These are phyloP conservation scores for Apiotrichum domesticum DNA, from an alignment of 1,284 basidiomycete species.

Conservation along the genomic window DNA sequence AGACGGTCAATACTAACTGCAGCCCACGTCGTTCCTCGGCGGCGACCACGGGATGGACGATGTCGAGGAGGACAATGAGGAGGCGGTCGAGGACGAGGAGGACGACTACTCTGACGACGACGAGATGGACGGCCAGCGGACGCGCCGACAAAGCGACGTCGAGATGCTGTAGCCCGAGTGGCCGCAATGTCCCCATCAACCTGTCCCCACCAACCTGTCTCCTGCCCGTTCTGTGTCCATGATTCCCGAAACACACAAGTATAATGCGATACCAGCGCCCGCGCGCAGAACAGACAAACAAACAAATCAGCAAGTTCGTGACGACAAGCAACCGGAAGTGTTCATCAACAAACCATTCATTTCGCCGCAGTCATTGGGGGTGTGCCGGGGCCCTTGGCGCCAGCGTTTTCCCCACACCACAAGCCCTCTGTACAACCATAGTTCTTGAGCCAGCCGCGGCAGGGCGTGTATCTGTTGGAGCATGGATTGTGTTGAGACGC, in stretches of 20 bases:
- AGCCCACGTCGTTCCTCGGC: slow-evolving; percentile 48
- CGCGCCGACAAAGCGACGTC: slow-evolving; percentile 43
- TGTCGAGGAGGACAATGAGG: slow-evolving; percentile 34
- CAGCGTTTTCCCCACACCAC: neutral
- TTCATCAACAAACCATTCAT: neutral
- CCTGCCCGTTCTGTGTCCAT: neutral
- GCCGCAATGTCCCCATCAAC: neutral
- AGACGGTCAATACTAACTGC: neutral
- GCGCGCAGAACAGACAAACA: too few species aligned
- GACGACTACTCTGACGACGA: slow-evolving; percentile 44
- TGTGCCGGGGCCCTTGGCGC: too few species aligned
- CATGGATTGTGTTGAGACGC: slow-evolving; percentile 3
- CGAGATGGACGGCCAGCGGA: slow-evolving; percentile 38
- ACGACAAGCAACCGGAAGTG: too few species aligned
- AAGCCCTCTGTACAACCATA: slow-evolving; percentile 4
- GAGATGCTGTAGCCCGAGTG: slow-evolving; percentile 36
- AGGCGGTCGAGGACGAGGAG: slow-evolving; percentile 40
- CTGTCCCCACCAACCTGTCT: too few species aligned
- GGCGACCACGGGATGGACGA: slow-evolving; percentile 41
- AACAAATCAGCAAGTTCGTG: too few species aligned
- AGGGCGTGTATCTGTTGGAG: slow-evolving; percentile 10
- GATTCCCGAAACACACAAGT: slow-evolving; percentile 6
- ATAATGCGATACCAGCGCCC: slow-evolving; percentile 5
- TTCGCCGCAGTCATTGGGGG: neutral
- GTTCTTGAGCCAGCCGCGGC: slow-evolving; percentile 1